Conservation (phyloP, 2,329 filamentous ascomycete genomes). For the Tolypocladium inflatum region DNA sequence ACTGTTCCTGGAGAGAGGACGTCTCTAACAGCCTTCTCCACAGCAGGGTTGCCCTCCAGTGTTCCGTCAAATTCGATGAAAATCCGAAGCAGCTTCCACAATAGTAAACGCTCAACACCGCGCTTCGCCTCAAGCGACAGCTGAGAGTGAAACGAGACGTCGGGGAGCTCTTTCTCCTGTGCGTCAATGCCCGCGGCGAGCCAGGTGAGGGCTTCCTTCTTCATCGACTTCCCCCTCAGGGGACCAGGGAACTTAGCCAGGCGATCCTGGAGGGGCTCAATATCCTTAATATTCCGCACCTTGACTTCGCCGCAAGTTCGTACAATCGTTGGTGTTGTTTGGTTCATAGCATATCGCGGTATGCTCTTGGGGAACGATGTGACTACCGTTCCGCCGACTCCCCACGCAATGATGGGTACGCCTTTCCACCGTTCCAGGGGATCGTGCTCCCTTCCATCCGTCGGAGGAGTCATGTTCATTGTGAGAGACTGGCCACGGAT, state of each 20-base stretch:
- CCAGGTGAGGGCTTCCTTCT: slow-evolving; percentile 86
- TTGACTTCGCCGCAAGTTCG: slow-evolving; percentile 75
- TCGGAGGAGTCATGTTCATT: slow-evolving; percentile 51
- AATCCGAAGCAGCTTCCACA: slow-evolving; percentile 79
- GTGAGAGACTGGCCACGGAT: slow-evolving; percentile 43
- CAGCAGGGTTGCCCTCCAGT: slow-evolving; percentile 61
- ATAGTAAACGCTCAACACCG: slow-evolving; percentile 65
- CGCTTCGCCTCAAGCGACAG: slow-evolving; percentile 57
- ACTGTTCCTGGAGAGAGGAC: slow-evolving; percentile 54
- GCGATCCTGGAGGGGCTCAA: slow-evolving; percentile 61
- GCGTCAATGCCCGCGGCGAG: slow-evolving; percentile 64
- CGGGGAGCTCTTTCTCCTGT: slow-evolving; percentile 53
- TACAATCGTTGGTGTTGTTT: slow-evolving; percentile 66
- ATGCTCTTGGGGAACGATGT: slow-evolving; percentile 84
- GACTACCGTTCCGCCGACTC: slow-evolving; percentile 71
- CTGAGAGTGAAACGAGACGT: slow-evolving; percentile 36
- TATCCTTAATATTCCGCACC: slow-evolving; percentile 64
- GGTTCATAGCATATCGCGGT: slow-evolving; percentile 72
- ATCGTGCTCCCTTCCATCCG: slow-evolving; percentile 61
- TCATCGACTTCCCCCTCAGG: slow-evolving; percentile 81
- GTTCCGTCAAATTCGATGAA: slow-evolving; percentile 81
- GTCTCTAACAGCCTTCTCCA: slow-evolving; percentile 66
- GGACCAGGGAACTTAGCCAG: slow-evolving; percentile 83
- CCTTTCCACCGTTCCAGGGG: slow-evolving; percentile 86
- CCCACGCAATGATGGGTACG: slow-evolving; percentile 77